Evolutionary conservation across 2,329 filamentous ascomycete species (phyloP).

Genomic region (Phaeosphaeria sp.): DNA sequence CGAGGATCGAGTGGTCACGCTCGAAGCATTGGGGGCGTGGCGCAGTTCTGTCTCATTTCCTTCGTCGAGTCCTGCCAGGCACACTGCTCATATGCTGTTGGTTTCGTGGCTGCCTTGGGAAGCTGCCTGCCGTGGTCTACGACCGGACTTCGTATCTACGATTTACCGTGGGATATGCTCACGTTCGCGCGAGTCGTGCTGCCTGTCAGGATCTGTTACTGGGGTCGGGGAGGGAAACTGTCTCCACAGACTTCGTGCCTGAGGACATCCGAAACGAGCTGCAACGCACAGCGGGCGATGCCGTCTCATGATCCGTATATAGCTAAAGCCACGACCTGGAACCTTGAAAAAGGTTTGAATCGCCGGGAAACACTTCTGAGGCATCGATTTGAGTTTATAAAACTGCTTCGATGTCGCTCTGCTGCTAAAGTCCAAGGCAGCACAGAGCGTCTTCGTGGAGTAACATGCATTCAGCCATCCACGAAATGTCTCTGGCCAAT

Average conservation of each 20-base stretch:
- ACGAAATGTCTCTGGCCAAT: too few species aligned
- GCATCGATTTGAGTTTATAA: not conserved
- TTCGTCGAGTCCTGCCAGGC: not conserved
- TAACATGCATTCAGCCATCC: too few species aligned
- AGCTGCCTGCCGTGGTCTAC: not conserved
- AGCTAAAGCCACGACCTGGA: not conserved
- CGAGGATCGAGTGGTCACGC: conserved; percentile 20
- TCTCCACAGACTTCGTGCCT: conserved; percentile 20
- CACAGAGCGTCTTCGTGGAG: too few species aligned
- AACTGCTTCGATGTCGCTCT: not conserved
- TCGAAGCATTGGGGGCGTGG: conserved; percentile 22
- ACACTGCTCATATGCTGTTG: not conserved
- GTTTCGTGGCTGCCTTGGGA: not conserved
- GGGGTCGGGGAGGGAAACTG: conserved; percentile 12
- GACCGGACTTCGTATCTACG: not conserved
- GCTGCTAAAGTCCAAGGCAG: too few species aligned
- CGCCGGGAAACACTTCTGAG: not conserved
- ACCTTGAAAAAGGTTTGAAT: not conserved
- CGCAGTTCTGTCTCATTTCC: conserved; percentile 25
- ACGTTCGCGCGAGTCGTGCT: not conserved
- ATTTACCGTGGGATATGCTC: not conserved
- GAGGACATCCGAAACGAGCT: conserved; percentile 34
- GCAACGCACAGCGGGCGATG: conserved; percentile 25
- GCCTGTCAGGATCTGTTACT: conserved; percentile 11
- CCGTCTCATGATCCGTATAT: conserved; percentile 22